Conservation (phyloP, 1,139 yeast genomes). For the Debaryomyces sp. region DNA sequence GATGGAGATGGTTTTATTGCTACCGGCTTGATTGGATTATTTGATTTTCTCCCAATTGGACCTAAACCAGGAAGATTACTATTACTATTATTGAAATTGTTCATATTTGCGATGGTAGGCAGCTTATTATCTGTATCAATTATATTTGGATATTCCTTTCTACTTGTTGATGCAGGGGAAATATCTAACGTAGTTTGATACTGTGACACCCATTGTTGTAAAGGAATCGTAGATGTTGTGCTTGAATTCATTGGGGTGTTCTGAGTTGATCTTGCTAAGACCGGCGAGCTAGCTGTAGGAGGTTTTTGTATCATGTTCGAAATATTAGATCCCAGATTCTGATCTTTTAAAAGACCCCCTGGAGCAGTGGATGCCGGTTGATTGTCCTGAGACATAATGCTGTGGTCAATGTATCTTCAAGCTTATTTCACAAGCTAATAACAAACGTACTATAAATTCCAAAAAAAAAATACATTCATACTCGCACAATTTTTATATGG, state of each 20-base stretch:
- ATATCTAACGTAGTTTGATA: slow-evolving; percentile 27
- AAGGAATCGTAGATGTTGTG: slow-evolving; percentile 9
- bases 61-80: slow-evolving; percentile 6
- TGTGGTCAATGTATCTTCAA: not conserved
- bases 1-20: slow-evolving; percentile 7
- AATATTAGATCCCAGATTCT: not conserved
- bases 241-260: not conserved
- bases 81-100: not conserved
- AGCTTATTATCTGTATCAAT: not conserved
- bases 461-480: not conserved
- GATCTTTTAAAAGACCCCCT: not conserved
- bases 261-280: not conserved
- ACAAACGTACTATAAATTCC: not conserved
- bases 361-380: slow-evolving; percentile 30
- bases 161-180: slow-evolving; percentile 14
- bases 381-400: slow-evolving; percentile 9
- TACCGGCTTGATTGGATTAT: slow-evolving; percentile 3
- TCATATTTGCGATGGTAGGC: not conserved
- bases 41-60: not conserved
- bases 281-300: not conserved
- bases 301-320: not conserved
- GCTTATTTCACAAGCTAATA: not conserved
- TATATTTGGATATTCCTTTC: slow-evolving; percentile 7
- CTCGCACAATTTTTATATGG: slow-evolving; percentile 8
- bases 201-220: slow-evolving; percentile 23